These are phyloP conservation scores for Russula vinacea DNA, from an alignment of 768 basidiomycete genomes.

Conservation along the genomic window DNA sequence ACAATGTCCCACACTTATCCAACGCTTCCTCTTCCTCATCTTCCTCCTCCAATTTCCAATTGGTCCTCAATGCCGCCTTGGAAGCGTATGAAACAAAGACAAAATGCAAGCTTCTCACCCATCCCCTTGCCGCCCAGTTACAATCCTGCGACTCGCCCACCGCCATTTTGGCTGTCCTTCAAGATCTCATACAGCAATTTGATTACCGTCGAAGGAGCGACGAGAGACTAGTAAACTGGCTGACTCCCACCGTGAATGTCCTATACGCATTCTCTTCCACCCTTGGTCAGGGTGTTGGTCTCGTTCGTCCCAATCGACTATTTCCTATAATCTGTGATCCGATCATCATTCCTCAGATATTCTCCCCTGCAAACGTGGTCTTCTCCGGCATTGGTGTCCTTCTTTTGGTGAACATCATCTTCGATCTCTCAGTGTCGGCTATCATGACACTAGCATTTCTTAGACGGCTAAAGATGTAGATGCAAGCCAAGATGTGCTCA, in stretches of 20 bases:
- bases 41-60: neutral
- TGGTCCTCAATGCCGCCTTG: constrained; percentile 5
- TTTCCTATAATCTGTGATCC: neutral
- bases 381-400: constrained; percentile 3
- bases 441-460: neutral
- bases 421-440: neutral
- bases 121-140: neutral
- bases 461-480: neutral
- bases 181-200: neutral
- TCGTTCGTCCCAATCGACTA: neutral
- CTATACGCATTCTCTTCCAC: neutral
- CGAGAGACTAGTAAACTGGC: neutral
- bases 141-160: neutral
- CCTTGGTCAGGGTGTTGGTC: neutral
- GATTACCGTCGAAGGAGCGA: neutral
- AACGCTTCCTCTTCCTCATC: neutral
- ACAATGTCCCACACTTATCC: neutral
- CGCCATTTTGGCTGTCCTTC: neutral
- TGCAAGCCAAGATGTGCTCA: neutral
- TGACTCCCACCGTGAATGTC: neutral
- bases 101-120: neutral
- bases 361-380: neutral
- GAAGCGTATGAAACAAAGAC: neutral
- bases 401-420: neutral
- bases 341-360: neutral